A percentile compares a stretch with the other conserved stretches of the same genome.
These are phyloP conservation scores for Polyporus arcularius DNA, from an alignment of 768 basidiomycete species.

Conservation along the genomic window DNA sequence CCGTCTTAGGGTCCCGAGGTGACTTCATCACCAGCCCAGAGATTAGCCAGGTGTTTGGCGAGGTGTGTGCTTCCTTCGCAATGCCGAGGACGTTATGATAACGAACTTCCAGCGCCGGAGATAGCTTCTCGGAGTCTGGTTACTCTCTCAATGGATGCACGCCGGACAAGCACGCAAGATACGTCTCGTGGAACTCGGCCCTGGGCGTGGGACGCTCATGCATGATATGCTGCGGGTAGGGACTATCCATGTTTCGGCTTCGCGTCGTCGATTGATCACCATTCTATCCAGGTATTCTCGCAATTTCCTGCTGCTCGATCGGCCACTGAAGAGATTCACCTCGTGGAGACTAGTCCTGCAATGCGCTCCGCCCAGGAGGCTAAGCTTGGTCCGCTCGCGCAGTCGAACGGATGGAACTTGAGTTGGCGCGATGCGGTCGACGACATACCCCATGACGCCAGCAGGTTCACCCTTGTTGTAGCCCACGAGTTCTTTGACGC, in stretches of 20 bases:
- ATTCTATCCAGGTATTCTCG: constrained; percentile 46
- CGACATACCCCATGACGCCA: constrained; percentile 53
- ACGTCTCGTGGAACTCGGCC: constrained; percentile 88
- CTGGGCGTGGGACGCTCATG: constrained; percentile 91
- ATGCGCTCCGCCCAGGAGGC: constrained; percentile 65
- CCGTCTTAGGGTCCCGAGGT: constrained; percentile 82
- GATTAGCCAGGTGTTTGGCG: constrained; percentile 94
- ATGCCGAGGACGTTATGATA: constrained; percentile 27
- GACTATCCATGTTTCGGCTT: constrained; percentile 1
- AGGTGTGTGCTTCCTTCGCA: constrained; percentile 55
- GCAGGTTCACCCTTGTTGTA: constrained; percentile 77
- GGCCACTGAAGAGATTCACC: constrained; percentile 53
- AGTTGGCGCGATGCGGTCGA: constrained; percentile 77
- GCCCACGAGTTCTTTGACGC: constrained; percentile 99
- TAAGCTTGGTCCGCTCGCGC: constrained; percentile 42
- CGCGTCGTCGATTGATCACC: neutral
- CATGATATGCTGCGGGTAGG: constrained; percentile 83
- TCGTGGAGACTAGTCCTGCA: constrained; percentile 78
- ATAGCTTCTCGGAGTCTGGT: constrained; percentile 88
- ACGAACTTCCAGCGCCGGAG: constrained; percentile 36
- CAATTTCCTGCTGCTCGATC: constrained; percentile 42
- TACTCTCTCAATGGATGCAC: constrained; percentile 71
- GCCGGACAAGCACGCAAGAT: constrained; percentile 50
- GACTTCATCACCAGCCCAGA: constrained; percentile 98
- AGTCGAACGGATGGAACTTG: constrained; percentile 40